Conservation (phyloP, 805 yeast species). For the Starmera amethionina region DNA sequence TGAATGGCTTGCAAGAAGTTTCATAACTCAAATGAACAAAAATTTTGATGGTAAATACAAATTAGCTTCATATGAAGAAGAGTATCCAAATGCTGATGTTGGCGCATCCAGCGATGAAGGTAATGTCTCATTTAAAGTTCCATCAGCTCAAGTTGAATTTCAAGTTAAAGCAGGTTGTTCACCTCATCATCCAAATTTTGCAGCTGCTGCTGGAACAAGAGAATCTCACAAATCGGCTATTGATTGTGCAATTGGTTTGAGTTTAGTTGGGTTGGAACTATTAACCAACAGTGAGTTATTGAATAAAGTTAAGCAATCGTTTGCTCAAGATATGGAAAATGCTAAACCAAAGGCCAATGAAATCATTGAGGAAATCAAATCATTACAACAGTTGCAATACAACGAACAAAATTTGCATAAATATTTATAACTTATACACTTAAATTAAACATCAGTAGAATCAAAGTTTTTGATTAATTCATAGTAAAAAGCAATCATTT, state of each 20-base stretch:
- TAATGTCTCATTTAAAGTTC: background rate
- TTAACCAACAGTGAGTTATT: background rate
- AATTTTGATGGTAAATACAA: background rate
- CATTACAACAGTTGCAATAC: no score
- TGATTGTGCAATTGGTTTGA: background rate
- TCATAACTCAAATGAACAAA: background rate
- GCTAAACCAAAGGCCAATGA: background rate
- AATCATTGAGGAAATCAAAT: no score
- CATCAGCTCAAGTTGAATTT: background rate
- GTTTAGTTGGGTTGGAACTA: background rate
- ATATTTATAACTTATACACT: no score
- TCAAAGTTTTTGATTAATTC: constrained; percentile 22
- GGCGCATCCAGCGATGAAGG: background rate
- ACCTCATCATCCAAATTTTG: background rate
- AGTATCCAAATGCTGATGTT: background rate
- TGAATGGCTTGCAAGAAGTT: background rate
- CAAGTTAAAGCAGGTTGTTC: background rate
- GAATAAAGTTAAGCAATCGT: background rate
- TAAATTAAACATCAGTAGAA: no score
- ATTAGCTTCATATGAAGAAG: background rate
- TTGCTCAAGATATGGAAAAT: background rate
- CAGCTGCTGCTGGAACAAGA: background rate
- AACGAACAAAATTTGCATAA: no score
- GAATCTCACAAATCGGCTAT: background rate
- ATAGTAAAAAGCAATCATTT: constrained; percentile 9